Evolutionary conservation across 192 early-diverging fungal genomes (phyloP), one percentile per base, ranked within the genome.

Genomic region (Phlyctochytrium bullatum): DNA sequence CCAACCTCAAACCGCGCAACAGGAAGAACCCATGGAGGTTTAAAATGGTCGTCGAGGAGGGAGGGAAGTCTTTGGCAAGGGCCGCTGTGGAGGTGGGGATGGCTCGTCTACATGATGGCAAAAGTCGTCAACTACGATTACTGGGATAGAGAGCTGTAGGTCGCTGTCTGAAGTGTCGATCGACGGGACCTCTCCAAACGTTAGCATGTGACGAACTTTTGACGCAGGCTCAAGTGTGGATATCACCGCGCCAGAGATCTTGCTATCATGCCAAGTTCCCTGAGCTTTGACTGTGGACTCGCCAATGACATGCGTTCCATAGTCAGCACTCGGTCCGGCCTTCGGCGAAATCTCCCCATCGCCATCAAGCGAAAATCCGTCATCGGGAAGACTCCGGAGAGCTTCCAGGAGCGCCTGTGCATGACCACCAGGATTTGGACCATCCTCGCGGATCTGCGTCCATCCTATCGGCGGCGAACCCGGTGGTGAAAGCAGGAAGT

Each of bases 401-500:
- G 75, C 79, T 28, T 74, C 66, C 23, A 74, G 12, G 36, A 76
- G 65, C 23, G 73, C 73, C n/a, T 75, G 62, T 28, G 52, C 40
- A 58, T 81, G 76, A 14, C 79, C 79, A 20, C 79, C 79, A 3
- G 66, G 20, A 29, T 61, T 72, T 2, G 79, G 79, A 1, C 35
- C 31, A 2, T 62, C 30, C 67, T 81, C 79, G 17, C 47, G 16
- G 3, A 66, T 34, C 52, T 83, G 81, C 2, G 73, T 65, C 81
- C 81, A 83, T 25, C 73, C 81, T 36, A 83, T 64, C 1, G 81
- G 81, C 23, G 81, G 81, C 4, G 78, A 80, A 0, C 83, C 83
- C 4, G 83, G 83, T 25, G 83, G 83, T 20, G 77, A 79, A 2
- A 85, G 66, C 20, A 85, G 66, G 67, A 82, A 85, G 67, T 83